Evolutionary conservation across 345 rosid genomes (phyloP).

Genomic region (Brassica incana): DNA sequence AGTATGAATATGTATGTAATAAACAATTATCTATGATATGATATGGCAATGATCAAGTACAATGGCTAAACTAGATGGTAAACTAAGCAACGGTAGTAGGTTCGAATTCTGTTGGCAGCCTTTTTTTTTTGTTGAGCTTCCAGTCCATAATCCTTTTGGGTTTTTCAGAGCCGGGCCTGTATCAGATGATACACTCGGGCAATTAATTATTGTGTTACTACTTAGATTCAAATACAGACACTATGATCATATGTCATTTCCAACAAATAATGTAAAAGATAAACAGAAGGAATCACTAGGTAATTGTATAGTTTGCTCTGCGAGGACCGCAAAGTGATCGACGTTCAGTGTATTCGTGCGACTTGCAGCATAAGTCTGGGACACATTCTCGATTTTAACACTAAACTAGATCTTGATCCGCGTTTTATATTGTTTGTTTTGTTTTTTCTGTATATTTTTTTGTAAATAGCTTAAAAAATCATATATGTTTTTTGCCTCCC

Average conservation of each 20-base stretch:
- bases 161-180: not conserved
- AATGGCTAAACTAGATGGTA: too few species aligned
- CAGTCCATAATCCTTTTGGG: too few species aligned
- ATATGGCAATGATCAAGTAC: not conserved
- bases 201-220: not conserved
- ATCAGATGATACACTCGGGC: not conserved
- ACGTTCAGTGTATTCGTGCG: slow-evolving; percentile 29
- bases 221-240: slow-evolving; percentile 19
- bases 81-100: too few species aligned
- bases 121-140: too few species aligned
- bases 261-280: slow-evolving; percentile 18
- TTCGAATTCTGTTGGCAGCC: too few species aligned
- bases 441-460: too few species aligned
- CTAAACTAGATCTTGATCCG: not conserved
- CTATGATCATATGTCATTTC: slow-evolving; percentile 31
- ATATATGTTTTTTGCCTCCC: too few species aligned
- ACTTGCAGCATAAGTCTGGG: not conserved
- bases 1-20: not conserved
- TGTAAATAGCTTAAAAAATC: too few species aligned
- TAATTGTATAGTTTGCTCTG: not conserved
- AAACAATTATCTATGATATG: not conserved
- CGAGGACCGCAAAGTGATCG: slow-evolving; percentile 20
- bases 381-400: not conserved
- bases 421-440: too few species aligned
- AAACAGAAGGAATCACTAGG: slow-evolving; percentile 15